Evolutionary conservation across 2,329 filamentous ascomycete genomes (phyloP).

Genomic region (Trichoderma sp.): DNA sequence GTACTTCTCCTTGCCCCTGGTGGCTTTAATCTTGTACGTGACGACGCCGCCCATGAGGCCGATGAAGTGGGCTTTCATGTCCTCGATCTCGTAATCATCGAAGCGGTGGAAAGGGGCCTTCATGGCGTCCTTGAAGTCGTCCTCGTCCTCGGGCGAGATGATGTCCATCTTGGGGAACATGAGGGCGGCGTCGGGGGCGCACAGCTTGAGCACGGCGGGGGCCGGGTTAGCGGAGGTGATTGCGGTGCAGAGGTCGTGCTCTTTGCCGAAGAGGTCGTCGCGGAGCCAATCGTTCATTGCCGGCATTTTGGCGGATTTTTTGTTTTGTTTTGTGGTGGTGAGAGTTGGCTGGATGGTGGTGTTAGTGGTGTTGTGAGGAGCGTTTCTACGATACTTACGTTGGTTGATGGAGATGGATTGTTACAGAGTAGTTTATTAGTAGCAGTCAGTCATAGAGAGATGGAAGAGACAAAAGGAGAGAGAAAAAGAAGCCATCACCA

Average conservation of each 20-base stretch:
- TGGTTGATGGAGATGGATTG: background rate
- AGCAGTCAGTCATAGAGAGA: background rate
- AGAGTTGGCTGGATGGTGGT: background rate
- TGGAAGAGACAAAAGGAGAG: background rate
- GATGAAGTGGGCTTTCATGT: slow-evolving; percentile 14
- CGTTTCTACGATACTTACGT: background rate
- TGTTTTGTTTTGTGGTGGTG: background rate
- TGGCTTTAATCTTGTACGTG: slow-evolving; percentile 17
- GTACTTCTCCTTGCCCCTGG: slow-evolving; percentile 16
- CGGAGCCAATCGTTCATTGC: slow-evolving; percentile 20
- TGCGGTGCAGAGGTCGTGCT: slow-evolving; percentile 20
- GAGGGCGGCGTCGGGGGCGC: slow-evolving; percentile 17
- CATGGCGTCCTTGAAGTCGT: slow-evolving; percentile 14
- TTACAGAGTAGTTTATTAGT: background rate
- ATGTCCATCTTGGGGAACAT: slow-evolving; percentile 21
- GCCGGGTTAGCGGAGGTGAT: slow-evolving; percentile 17
- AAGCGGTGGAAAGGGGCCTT: slow-evolving; percentile 19
- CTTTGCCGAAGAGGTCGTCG: slow-evolving; percentile 20
- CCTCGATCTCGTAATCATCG: slow-evolving; percentile 14
- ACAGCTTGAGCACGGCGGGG: slow-evolving; percentile 19
- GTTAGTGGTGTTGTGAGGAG: background rate
- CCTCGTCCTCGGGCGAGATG: slow-evolving; percentile 16
- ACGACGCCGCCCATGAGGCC: slow-evolving; percentile 22
- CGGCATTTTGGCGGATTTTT: slow-evolving; percentile 1
- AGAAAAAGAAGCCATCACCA: slow-evolving; percentile 2